Evolutionary conservation across 768 basidiomycete genomes (phyloP), one percentile per base, ranked within the genome.

Genomic region (Trametes villosa): DNA sequence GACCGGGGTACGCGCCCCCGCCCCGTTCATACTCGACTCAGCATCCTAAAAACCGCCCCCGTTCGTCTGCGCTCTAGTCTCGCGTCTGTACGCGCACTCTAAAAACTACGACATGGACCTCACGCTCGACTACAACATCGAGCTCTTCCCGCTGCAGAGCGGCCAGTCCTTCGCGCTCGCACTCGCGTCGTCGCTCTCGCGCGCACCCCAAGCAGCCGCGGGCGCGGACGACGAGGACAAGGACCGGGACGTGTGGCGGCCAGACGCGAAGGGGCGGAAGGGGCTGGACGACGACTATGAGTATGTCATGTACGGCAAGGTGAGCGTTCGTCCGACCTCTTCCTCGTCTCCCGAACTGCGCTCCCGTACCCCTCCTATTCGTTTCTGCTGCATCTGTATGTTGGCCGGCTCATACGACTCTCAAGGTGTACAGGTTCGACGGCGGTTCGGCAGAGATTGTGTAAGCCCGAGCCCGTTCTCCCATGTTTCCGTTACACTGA

Each of bases 231-330:
- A 74, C 27, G 84, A 86, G 24, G 90, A 91, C 68, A 86, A 91
- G 72, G 90, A 92, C 65, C 77, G 87, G 56, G 82, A 91, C 70
- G 83, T 89, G 18, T 94, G 92, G 92, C 77, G 92, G 69, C 92
- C 92, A 51, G 92, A 92, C 70, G 88, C 88, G 36, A 94, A 88
- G 75, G 92, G 84, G 15, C 83, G 81, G 65, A 81, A 84, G 71
- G 96, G 88, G 12, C 73, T 99, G 27, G 96, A 98, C 64, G 91
- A 94, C 59, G 95, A 98, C 65, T 99, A 94, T 70, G 96, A 98
- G 70, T 99, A 98, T 79, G 96, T 99, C 65, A 98, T 98, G 95
- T 95, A 93, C 73, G 96, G 96, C 31, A 98, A 96, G 87, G 94
- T 96, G 65, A 59, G 81, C 67, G 20, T 11, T 3, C 49, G 20